Evolutionary conservation across 352 stramenopile species (phyloP), one percentile per base, ranked within the genome.

Genomic region (Globisporangium perplexum): DNA sequence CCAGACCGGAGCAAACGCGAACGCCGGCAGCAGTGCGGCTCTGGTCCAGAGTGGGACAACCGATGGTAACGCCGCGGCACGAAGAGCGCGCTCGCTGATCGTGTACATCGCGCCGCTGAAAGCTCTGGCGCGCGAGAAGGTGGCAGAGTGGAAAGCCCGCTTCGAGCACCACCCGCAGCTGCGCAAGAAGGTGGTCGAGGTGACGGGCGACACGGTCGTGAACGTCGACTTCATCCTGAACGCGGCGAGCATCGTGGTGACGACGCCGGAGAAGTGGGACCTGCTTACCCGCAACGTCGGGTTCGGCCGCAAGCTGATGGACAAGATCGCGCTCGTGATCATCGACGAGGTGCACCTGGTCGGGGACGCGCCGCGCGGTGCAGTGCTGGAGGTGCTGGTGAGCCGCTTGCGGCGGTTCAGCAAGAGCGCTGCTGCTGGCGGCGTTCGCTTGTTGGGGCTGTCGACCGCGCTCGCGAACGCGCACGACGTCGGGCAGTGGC

Each of bases 51-150:
- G 8, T 0, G 18, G 4, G 41, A 20, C 22, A 8, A 10, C 41
- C 8, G 14, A 24, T 42, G 12, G 12, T 12, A 18, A 18, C 14
- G 7, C 2, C 1, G 18, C 33, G 5, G 12, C 33, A 12, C 33
- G 33, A 0, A 18, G 33, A 4, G 18, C 26, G 7, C 62, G 62
- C 18, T 76, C 73, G 10, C 42, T 91, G 38, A 98, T 96, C 57
- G 95, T 99, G 24, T 99, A 99, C 68, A 97, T 99, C 46, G 97
- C 96, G 15, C 96, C 97, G 10, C 77, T 99, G 24, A 99, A 98
- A 55, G 97, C 96, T 15, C 74, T 99, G 8, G 97, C 96, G 15
- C 80, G 94, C 38, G 96, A 99, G 62, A 88, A 97, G 49, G 80
- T 99, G n/a, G 86, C 89, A 20, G 96, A 99, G 63, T 99, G 97